Conservation (phyloP, 768 basidiomycete species). For the Boletus reticulatus region DNA sequence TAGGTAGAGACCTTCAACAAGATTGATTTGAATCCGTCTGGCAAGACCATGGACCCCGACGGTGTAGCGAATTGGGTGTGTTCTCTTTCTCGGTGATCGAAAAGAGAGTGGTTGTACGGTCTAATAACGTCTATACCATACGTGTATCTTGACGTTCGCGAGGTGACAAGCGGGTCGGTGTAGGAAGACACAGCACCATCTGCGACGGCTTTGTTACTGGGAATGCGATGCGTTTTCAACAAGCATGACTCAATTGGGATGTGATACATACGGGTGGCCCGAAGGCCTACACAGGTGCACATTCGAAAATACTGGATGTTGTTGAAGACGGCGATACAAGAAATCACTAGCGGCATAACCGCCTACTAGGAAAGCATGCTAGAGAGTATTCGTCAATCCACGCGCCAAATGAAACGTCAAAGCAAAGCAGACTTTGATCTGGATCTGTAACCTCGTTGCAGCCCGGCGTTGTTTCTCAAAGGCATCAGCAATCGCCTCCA, state of each 20-base stretch:
- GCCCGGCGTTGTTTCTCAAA: neutral
- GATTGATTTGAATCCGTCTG: constrained; percentile 37
- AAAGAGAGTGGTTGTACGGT: constrained; percentile 25
- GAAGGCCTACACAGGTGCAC: neutral
- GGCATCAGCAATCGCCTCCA: neutral
- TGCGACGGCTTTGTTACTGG: neutral
- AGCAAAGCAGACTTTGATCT: neutral
- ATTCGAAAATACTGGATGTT: neutral
- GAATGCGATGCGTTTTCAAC: neutral
- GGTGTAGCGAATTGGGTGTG: constrained; percentile 16
- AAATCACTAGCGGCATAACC: neutral
- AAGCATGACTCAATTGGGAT: neutral
- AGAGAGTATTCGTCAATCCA: neutral
- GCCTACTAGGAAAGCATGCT: neutral
- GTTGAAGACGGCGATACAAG: neutral
- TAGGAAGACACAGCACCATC: constrained; percentile 16
- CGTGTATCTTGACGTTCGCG: constrained; percentile 41
- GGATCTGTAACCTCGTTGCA: neutral
- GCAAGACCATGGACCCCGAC: constrained; percentile 31
- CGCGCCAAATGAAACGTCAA: neutral
- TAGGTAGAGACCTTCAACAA: constrained; percentile 26
- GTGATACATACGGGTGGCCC: neutral
- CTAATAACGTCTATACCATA: constrained; percentile 34
- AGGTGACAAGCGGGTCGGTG: constrained; percentile 44
- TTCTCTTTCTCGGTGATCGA: constrained; percentile 36